These are phyloP conservation scores for Spatholobus suberectus DNA, from an alignment of 306 rosid genomes.

Conservation along the genomic window DNA sequence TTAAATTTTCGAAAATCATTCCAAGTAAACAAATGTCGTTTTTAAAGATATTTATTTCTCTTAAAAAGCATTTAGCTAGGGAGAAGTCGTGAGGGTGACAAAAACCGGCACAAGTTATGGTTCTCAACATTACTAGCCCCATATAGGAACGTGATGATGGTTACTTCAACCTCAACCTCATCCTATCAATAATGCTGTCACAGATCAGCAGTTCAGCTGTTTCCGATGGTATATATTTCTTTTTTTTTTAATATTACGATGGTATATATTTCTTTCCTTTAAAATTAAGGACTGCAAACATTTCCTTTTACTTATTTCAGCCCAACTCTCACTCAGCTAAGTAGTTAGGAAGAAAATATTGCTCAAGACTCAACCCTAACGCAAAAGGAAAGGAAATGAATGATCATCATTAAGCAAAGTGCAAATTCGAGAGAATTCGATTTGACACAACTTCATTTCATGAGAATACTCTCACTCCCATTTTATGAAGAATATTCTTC, in stretches of 20 bases:
- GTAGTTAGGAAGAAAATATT: background rate
- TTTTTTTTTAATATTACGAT: too few relatives aligned
- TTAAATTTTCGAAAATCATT: background rate
- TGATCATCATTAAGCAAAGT: background rate
- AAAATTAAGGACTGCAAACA: background rate
- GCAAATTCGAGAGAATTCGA: background rate
- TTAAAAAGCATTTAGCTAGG: background rate
- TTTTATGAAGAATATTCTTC: background rate
- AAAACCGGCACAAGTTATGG: background rate
- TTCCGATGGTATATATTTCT: background rate
- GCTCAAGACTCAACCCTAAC: background rate
- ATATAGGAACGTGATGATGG: slow-evolving; percentile 12
- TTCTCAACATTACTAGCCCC: background rate
- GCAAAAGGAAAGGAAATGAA: background rate
- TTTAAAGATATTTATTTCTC: background rate
- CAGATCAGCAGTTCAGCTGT: background rate
- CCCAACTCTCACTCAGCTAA: background rate
- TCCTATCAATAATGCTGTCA: background rate
- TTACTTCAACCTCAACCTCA: slow-evolving; percentile 23
- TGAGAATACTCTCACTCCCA: background rate
- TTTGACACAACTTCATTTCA: background rate
- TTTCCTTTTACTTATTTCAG: background rate
- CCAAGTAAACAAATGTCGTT: background rate
- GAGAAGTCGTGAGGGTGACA: background rate
- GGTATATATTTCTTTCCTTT: slow-evolving; percentile 20